These are phyloP conservation scores for Penicillium psychrosexuale DNA, from an alignment of 2,329 filamentous ascomycete species.

Conservation along the genomic window DNA sequence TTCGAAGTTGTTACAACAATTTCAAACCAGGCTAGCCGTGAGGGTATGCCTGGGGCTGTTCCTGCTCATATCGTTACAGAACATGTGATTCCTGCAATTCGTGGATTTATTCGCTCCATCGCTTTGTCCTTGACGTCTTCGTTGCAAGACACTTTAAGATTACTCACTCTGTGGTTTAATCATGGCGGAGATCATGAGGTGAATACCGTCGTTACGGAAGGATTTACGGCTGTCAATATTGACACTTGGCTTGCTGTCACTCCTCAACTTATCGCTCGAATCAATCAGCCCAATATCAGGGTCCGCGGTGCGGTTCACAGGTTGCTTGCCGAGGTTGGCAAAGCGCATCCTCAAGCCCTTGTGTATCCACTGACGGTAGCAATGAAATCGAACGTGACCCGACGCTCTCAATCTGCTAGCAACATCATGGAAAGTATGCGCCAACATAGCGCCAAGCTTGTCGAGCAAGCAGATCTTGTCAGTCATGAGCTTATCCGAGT, in stretches of 20 bases:
- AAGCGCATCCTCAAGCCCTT: slow-evolving; percentile 89
- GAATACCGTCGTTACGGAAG: slow-evolving; percentile 81
- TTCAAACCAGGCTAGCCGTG: slow-evolving; percentile 62
- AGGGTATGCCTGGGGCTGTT: slow-evolving; percentile 46
- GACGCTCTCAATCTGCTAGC: slow-evolving; percentile 80
- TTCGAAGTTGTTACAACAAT: slow-evolving; percentile 94
- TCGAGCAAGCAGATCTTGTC: slow-evolving; percentile 92
- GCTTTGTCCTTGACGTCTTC: slow-evolving; percentile 87
- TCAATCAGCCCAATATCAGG: slow-evolving; percentile 88
- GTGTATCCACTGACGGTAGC: slow-evolving; percentile 97
- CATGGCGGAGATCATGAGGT: slow-evolving; percentile 88
- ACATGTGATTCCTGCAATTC: slow-evolving; percentile 90
- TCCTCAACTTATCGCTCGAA: slow-evolving; percentile 92
- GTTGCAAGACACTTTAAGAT: slow-evolving; percentile 86
- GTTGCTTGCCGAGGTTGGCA: slow-evolving; percentile 85
- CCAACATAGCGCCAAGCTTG: slow-evolving; percentile 84
- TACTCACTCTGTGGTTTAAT: slow-evolving; percentile 94
- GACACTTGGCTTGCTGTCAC: slow-evolving; percentile 99
- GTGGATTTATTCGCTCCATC: slow-evolving; percentile 97
- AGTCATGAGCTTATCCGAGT: slow-evolving; percentile 96
- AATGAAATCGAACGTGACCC: slow-evolving; percentile 89
- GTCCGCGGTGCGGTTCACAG: slow-evolving; percentile 91
- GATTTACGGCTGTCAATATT: slow-evolving; percentile 85
- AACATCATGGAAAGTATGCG: slow-evolving; percentile 99
- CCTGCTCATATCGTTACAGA: slow-evolving; percentile 71